Conservation (phyloP, 2,329 filamentous ascomycete genomes). For the Neopestalotiopsis sp. region DNA sequence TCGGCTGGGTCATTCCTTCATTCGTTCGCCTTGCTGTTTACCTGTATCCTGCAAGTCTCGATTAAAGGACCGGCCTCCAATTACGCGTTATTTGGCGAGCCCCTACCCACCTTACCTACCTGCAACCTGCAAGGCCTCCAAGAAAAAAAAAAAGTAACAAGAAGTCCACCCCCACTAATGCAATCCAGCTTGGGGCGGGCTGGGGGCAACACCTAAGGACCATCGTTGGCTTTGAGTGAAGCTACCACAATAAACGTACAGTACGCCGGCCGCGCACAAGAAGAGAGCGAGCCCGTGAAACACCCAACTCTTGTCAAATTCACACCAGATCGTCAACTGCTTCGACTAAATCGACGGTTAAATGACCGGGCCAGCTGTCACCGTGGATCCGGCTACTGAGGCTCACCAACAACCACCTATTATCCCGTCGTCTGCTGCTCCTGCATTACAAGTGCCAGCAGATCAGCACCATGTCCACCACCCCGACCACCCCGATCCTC, state of each 20-base stretch:
- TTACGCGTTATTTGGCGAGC: conserved; percentile 11
- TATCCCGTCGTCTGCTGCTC: conserved; percentile 5
- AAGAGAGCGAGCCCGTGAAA: background rate
- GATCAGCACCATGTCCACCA: conserved; percentile 17
- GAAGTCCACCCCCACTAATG: background rate
- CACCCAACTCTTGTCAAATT: background rate
- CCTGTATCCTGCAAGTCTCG: conserved; percentile 4
- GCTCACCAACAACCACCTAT: conserved; percentile 22
- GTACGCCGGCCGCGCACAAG: background rate
- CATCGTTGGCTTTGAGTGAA: background rate
- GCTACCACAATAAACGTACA: background rate
- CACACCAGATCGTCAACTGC: conserved; percentile 16
- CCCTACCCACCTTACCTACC: background rate
- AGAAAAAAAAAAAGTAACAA: background rate
- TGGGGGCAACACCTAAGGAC: background rate
- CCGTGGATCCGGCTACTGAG: conserved; percentile 28
- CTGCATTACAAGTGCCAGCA: conserved; percentile 7
- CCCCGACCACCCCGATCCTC: conserved; percentile 19
- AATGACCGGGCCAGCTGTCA: conserved; percentile 33
- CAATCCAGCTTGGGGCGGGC: background rate
- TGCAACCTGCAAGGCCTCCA: background rate
- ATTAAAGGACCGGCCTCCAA: conserved; percentile 10
- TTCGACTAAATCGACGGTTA: conserved; percentile 23
- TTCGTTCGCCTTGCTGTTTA: background rate
- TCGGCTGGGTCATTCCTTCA: background rate